Evolutionary conservation across 2,329 filamentous ascomycete genomes (phyloP), one percentile per base, ranked within the genome.

Genomic region (Hypoxylon rubiginosum): DNA sequence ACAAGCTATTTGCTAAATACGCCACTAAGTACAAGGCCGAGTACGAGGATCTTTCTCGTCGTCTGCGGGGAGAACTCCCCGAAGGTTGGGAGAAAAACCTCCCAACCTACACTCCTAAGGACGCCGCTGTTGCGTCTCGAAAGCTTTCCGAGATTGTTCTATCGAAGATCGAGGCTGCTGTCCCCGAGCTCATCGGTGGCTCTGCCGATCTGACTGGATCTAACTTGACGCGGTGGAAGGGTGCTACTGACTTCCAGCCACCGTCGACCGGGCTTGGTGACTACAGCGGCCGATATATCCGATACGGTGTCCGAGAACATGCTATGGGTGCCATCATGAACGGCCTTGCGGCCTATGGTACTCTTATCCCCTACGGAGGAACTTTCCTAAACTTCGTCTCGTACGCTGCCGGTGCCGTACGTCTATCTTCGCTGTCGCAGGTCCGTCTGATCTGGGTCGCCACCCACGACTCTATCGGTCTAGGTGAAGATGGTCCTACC

Each of bases 311-410:
- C 76, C 92, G 93, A 81, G 93, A 97, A 86, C 93, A 97, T 82
- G 92, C 83, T 74, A 97, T 97, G 93, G 93, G 92, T 78, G 92
- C 92, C 77, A 93, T 97, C 82, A 92, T 97, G 85, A 97, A 97
- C 87, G 96, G 96, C 84, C 87, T 99, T 66, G 90, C 94, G 71
- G 96, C 94, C 70, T 99, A 98, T 83, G 96, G 96, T 75, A 97
- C 94, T 77, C 86, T 97, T 78, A 91, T 99, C 79, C 96, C 96
- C 74, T 97, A 94, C 74, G 90, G 90, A 73, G 96, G 96, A 83
- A 98, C 96, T 77, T 99, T 99, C 91, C 87, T 99, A 75, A 99
- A 98, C 91, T 99, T 99, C 82, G 94, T 98, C 74, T 98, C 95
- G 26, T 99, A 99, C 81, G 95, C 93, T 74, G 94, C 96, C 72